Conservation (phyloP, 2,329 filamentous ascomycete genomes). For the Hymenoscyphus occultus region DNA sequence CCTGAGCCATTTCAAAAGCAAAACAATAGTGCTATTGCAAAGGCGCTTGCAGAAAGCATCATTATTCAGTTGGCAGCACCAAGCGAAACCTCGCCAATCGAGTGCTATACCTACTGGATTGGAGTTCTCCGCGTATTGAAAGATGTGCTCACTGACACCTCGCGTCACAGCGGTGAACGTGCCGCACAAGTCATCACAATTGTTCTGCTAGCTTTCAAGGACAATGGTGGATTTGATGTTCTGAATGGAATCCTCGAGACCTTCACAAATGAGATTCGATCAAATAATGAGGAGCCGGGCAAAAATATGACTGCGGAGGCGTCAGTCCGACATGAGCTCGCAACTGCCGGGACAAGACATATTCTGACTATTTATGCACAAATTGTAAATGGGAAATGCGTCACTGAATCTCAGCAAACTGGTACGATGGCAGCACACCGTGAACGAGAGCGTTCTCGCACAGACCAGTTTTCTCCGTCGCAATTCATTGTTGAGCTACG, state of each 20-base stretch:
- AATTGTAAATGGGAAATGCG: constrained; percentile 72
- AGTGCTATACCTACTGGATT: constrained; percentile 78
- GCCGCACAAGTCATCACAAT: constrained; percentile 61
- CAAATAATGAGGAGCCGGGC: constrained; percentile 33
- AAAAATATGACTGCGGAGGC: constrained; percentile 36
- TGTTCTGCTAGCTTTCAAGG: constrained; percentile 83
- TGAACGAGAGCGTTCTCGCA: constrained; percentile 53
- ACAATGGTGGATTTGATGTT: constrained; percentile 69
- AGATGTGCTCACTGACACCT: constrained; percentile 71
- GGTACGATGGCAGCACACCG: constrained; percentile 49
- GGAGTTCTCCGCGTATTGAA: constrained; percentile 75
- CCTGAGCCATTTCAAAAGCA: constrained; percentile 58
- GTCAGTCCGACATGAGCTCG: constrained; percentile 39
- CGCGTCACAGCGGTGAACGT: constrained; percentile 33
- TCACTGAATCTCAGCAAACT: constrained; percentile 72
- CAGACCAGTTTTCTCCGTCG: constrained; percentile 61
- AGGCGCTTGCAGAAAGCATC: constrained; percentile 68
- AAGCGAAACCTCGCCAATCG: constrained; percentile 47
- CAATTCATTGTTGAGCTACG: constrained; percentile 88
- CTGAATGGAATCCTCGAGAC: constrained; percentile 69
- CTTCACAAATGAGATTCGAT: constrained; percentile 58
- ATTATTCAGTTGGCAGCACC: constrained; percentile 59
- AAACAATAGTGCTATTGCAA: constrained; percentile 54
- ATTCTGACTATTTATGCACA: constrained; percentile 79
- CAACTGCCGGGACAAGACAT: constrained; percentile 66